Percentiles rank a stretch among this genome's conserved stretches.
These are phyloP conservation scores for Raffaelea arxii DNA, from an alignment of 2,329 filamentous ascomycete genomes.

Conservation along the genomic window DNA sequence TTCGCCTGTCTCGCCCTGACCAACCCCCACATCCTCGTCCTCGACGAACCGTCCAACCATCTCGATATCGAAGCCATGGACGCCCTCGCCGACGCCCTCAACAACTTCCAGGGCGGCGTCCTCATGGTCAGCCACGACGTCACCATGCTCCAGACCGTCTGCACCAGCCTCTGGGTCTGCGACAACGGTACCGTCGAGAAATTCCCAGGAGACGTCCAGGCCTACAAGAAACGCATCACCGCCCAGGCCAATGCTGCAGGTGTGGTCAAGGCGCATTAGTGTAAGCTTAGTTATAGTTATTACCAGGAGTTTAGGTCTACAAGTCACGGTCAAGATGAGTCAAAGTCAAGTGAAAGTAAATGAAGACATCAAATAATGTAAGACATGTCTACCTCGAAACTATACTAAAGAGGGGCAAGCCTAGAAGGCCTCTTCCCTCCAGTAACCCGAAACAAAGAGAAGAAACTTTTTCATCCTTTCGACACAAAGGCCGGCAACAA, in stretches of 20 bases:
- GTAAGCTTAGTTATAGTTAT: no score
- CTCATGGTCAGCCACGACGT: slow-evolving; percentile 99
- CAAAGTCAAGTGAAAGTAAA: no score
- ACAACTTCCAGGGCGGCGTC: slow-evolving; percentile 85
- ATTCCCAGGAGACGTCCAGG: slow-evolving; percentile 88
- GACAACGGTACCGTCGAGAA: slow-evolving; percentile 91
- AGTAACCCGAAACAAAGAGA: not conserved
- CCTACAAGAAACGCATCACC: slow-evolving; percentile 94
- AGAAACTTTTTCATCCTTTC: not conserved
- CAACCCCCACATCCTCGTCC: slow-evolving; percentile 93
- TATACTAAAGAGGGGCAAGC: no score
- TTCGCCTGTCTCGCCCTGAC: slow-evolving; percentile 92
- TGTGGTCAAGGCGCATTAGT: slow-evolving; percentile 60
- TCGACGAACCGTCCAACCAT: slow-evolving; percentile 98
- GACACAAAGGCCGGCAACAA: not conserved
- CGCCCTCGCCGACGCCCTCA: slow-evolving; percentile 73
- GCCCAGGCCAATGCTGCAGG: slow-evolving; percentile 82
- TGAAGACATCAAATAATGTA: no score
- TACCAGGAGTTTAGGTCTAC: no score
- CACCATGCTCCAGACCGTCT: slow-evolving; percentile 95
- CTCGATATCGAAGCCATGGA: slow-evolving; percentile 99
- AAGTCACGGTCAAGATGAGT: no score
- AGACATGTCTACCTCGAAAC: no score
- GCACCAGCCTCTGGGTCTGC: slow-evolving; percentile 91
- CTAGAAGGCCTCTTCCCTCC: not conserved